phyloP scores from a whole-genome alignment of 169 alveolate species.

The Eimeria sp. region DNA sequence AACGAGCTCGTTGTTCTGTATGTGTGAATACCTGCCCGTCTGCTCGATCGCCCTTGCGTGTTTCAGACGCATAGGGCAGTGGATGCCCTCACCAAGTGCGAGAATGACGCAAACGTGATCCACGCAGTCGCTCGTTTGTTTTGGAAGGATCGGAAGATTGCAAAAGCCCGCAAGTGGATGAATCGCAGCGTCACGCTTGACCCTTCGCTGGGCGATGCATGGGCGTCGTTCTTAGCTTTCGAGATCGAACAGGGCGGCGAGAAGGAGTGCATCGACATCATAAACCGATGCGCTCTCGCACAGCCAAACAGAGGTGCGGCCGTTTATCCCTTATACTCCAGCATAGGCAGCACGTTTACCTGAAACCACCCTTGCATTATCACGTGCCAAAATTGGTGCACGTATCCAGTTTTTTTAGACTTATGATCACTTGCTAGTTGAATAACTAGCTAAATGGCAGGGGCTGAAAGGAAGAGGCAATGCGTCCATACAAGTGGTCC shows the following conservation, averaged over 20 bases:
- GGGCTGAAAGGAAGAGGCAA: background rate
- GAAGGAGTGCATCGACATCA: conserved; percentile 87
- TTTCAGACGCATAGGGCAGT: conserved; percentile 92
- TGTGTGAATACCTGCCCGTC: background rate
- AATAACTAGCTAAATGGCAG: background rate
- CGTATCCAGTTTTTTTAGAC: background rate
- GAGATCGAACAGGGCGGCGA: conserved; percentile 91
- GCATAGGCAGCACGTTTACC: background rate
- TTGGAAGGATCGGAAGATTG: conserved; percentile 95
- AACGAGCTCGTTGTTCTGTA: background rate
- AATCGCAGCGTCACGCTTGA: conserved; percentile 95
- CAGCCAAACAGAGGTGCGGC: conserved; percentile 90
- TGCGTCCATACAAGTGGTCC: background rate
- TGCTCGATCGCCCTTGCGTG: background rate
- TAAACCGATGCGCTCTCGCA: conserved; percentile 90
- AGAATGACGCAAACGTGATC: conserved; percentile 95
- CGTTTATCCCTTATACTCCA: background rate
- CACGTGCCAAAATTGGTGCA: background rate
- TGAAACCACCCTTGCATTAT: background rate
- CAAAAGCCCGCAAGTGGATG: conserved; percentile 98
- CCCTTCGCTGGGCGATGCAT: conserved; percentile 96
- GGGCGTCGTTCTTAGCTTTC: conserved; percentile 97
- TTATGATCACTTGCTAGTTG: background rate
- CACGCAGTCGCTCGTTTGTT: conserved; percentile 96
- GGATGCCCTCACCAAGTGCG: conserved; percentile 97